phyloP scores from a whole-genome alignment of 2,329 filamentous ascomycete species.

The Sarocladium brachiariae region DNA sequence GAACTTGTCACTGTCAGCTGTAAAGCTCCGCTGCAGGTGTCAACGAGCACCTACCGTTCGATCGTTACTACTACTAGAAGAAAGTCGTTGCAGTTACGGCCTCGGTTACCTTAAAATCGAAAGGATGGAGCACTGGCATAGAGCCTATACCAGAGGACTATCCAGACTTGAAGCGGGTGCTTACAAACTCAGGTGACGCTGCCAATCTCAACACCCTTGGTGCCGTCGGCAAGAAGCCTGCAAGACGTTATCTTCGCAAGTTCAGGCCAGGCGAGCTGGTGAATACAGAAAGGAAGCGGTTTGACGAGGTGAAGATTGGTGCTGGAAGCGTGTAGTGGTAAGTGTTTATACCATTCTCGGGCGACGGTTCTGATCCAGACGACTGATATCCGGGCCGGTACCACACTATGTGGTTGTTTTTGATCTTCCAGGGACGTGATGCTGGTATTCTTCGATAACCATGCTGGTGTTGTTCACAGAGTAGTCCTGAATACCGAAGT shows the following conservation, averaged over 20 bases:
- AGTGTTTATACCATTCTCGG: neutral
- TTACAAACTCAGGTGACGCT: neutral
- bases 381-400: too few species aligned
- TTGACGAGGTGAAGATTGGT: neutral
- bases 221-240: constrained; percentile 3
- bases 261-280: neutral
- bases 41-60: neutral
- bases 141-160: neutral
- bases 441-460: too few species aligned
- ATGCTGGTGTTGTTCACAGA: too few species aligned
- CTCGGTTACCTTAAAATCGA: neutral
- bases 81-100: neutral
- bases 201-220: neutral
- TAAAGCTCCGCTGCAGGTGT: neutral
- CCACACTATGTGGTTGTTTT: too few species aligned
- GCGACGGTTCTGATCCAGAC: neutral
- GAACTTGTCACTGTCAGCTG: neutral
- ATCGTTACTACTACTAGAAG: too few species aligned
- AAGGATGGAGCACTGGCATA: neutral
- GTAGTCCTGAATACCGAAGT: too few species aligned
- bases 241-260: constrained; percentile 8
- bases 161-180: too few species aligned
- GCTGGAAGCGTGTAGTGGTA: neutral
- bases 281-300: neutral
- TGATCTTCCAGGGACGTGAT: too few species aligned